Percentiles rank a stretch among this genome's conserved stretches.
These are phyloP conservation scores for Acorus gramineus DNA, from an alignment of 106 monocot species.

Conservation along the genomic window DNA sequence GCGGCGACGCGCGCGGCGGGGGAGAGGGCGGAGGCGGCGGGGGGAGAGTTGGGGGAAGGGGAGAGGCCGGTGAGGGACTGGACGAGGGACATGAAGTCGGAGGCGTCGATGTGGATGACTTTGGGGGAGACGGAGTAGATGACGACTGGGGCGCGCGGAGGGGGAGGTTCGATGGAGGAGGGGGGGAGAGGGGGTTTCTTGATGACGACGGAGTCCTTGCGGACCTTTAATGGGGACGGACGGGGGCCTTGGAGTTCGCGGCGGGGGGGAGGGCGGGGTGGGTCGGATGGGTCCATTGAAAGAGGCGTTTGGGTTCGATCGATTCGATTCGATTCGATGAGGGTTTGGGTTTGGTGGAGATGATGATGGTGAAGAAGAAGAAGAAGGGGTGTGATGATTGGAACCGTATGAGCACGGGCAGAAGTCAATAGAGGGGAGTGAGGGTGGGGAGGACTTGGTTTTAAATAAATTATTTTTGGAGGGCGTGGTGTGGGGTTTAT, in stretches of 20 bases:
- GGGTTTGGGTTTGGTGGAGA: too few relatives aligned
- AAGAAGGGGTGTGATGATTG: too few relatives aligned
- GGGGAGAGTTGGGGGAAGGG: not conserved
- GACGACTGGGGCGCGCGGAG: conserved; percentile 29
- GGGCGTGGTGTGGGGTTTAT: too few relatives aligned
- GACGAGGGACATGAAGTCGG: conserved; percentile 54
- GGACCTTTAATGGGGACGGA: conserved; percentile 1
- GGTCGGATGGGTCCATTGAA: too few relatives aligned
- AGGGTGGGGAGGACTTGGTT: too few relatives aligned
- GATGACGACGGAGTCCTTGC: not conserved
- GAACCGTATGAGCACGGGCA: too few relatives aligned
- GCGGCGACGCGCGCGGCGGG: not conserved
- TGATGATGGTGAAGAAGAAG: too few relatives aligned
- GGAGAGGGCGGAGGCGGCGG: not conserved
- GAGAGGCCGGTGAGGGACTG: conserved; percentile 57
- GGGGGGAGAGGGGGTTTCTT: conserved; percentile 1
- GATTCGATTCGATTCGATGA: too few relatives aligned
- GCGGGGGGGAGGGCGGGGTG: not conserved
- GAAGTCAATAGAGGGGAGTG: too few relatives aligned
- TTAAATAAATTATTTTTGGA: too few relatives aligned
- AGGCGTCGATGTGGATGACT: conserved; percentile 43
- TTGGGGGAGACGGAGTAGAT: conserved; percentile 67
- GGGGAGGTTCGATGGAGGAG: not conserved
- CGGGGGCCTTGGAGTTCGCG: conserved; percentile 9
- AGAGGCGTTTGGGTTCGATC: too few relatives aligned